Percentiles rank a stretch among this genome's conserved stretches.
These are phyloP conservation scores for Silene uniflora DNA, from an alignment of 148 eudicot species.

Conservation along the genomic window DNA sequence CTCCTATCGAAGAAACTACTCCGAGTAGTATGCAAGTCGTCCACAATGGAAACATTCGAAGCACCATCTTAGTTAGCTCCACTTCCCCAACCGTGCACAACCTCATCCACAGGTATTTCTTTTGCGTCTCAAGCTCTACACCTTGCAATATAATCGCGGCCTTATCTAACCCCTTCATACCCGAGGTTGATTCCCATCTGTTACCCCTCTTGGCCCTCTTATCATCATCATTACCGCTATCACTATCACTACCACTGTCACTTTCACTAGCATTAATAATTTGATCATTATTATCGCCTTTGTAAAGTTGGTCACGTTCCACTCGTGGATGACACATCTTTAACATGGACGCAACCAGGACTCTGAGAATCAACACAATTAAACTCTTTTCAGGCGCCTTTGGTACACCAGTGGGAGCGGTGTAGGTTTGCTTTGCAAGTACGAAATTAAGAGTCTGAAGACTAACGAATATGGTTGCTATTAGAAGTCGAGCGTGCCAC, in stretches of 20 bases:
- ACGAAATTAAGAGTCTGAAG: neutral
- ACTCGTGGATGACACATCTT: too few species aligned
- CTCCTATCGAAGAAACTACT: conserved; percentile 34
- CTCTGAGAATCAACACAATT: too few species aligned
- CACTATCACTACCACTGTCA: neutral
- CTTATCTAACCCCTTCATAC: conserved; percentile 38
- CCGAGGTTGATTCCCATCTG: neutral
- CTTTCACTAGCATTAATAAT: neutral
- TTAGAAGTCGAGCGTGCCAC: neutral
- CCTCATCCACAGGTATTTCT: conserved; percentile 32
- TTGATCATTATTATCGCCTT: too few species aligned
- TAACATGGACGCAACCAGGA: too few species aligned
- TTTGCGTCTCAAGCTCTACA: conserved; percentile 12
- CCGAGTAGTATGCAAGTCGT: conserved; percentile 39
- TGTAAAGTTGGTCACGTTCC: too few species aligned
- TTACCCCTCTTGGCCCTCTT: too few species aligned
- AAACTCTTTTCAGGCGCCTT: neutral
- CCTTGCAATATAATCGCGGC: conserved; percentile 30
- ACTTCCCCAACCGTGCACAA: conserved; percentile 40
- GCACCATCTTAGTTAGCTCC: conserved; percentile 37
- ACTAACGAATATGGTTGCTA: conserved; percentile 2
- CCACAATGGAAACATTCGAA: conserved; percentile 45
- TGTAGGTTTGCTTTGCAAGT: neutral
- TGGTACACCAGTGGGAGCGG: neutral
- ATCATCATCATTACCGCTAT: neutral